Base-by-base conservation (phyloP, 257 asterid genomes). In the Leonotis leonurus region DNA sequence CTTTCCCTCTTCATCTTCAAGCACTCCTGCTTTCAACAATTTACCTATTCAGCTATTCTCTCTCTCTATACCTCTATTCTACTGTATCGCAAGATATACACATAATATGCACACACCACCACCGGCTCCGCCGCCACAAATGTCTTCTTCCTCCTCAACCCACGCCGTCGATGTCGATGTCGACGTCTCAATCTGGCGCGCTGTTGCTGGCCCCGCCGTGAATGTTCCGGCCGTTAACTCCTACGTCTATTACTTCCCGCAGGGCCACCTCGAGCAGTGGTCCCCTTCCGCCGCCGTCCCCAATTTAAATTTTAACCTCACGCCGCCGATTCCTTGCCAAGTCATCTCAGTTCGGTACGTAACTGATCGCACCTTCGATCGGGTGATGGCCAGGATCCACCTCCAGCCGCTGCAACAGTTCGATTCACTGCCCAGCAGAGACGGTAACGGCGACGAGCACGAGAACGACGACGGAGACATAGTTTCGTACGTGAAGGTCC, bases 191-290 rank as follows among this genome's bases (percentile, higher is more conserved):
- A 8, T 83, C 10, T 83, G 92, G 95, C 61, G 57, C 5, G 80
- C 84, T 0, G 36, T 78, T 36, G 89, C 81, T 37, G 95, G 87
- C 10, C 58, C 71, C 54, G 39, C 79, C 67, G 71, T 73, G 13
- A 22, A 37, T 16, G 57, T 84, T 8, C 92, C 92, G 0, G 0
- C 77, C 17, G 48, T 61, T 2, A 62, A 77, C 30, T 66, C 87
- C 25, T 40, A 58, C 54, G 84, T 83, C 58, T 86, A 81, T 78
- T 83, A 86, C 65, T 86, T 84, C 36, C 89, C 87, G 7, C 80
- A 80, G 46, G 95, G 92, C 20, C 87, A 86, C 62, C 68, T 80
- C 14, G 89, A 85, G 46, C 84, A 81, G 53, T 51, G 5, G 62
- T 55, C 69, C 25, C 0, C 53, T 11, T 8, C 70, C 30, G 13